phyloP scores from a whole-genome alignment of 176 grass and related monocot genomes.

The Ensete ventricosum region DNA sequence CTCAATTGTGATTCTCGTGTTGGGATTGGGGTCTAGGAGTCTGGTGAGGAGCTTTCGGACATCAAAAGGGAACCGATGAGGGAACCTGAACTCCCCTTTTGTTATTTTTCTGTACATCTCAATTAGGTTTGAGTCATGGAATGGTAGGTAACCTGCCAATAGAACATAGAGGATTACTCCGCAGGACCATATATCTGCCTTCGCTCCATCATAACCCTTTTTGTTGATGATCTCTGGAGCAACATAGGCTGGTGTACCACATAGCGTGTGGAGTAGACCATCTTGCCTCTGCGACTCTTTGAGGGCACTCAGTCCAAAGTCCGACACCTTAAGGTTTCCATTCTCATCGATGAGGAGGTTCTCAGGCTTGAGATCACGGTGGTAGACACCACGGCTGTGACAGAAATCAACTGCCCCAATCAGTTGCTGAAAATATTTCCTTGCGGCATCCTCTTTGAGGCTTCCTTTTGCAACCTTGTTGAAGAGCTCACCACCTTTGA shows the following conservation, averaged over 20 bases:
- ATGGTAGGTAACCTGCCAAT: constrained; percentile 11
- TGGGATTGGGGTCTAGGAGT: constrained; percentile 11
- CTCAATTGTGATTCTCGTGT: background rate
- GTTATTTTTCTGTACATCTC: constrained; percentile 11
- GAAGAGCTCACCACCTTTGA: constrained; percentile 48
- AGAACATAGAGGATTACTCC: constrained; percentile 16
- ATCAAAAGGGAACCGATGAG: constrained; percentile 13
- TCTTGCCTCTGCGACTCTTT: background rate
- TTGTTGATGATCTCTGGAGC: constrained; percentile 15
- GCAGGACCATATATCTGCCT: constrained; percentile 21
- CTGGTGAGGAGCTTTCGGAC: background rate
- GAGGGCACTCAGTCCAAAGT: constrained; percentile 21
- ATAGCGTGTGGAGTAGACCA: constrained; percentile 2
- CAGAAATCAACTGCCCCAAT: constrained; percentile 43
- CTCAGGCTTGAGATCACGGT: constrained; percentile 20
- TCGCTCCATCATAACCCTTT: constrained; percentile 14
- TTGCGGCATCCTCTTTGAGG: constrained; percentile 32
- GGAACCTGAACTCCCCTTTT: constrained; percentile 13
- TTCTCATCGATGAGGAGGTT: constrained; percentile 22
- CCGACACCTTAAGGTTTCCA: constrained; percentile 18
- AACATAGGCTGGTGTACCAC: constrained; percentile 17
- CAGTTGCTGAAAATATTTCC: constrained; percentile 47
- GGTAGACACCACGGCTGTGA: constrained; percentile 29
- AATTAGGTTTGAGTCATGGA: constrained; percentile 5
- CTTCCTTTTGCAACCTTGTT: constrained; percentile 34